These are phyloP conservation scores for Xylariaceae sp. DNA, from an alignment of 2,329 filamentous ascomycete species.

Conservation along the genomic window DNA sequence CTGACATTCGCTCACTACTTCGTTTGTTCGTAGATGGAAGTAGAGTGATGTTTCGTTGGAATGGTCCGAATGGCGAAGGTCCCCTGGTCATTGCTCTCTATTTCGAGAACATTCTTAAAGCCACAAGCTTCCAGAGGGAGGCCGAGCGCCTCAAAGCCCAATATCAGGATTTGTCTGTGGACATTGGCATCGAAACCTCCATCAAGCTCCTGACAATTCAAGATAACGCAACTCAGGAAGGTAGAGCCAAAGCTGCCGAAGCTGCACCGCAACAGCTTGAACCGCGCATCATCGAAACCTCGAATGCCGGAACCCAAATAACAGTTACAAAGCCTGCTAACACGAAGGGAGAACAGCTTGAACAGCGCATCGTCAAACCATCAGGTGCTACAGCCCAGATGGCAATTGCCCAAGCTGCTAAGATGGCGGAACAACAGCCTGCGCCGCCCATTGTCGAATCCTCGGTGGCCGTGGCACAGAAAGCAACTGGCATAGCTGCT, in stretches of 20 bases:
- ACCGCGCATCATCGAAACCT: background rate
- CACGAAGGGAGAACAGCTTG: background rate
- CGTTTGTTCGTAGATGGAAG: constrained; percentile 8
- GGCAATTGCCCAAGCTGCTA: too few relatives aligned
- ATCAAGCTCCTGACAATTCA: background rate
- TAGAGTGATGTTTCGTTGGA: constrained; percentile 13
- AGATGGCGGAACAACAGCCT: too few relatives aligned
- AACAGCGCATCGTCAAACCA: too few relatives aligned
- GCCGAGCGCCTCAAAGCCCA: background rate
- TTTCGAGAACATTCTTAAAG: constrained; percentile 13
- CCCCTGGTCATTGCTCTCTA: constrained; percentile 6
- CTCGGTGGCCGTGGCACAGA: too few relatives aligned
- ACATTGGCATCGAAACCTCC: background rate
- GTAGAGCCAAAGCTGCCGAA: background rate
- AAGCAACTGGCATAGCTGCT: too few relatives aligned
- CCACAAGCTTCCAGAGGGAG: constrained; percentile 7
- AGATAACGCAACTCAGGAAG: background rate
- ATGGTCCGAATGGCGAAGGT: background rate
- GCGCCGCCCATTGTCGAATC: too few relatives aligned
- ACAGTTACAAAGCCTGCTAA: background rate
- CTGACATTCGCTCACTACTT: constrained; percentile 22
- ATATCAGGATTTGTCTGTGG: background rate
- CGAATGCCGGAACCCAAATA: background rate
- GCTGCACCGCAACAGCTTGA: background rate
- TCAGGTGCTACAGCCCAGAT: too few relatives aligned